Conservation (phyloP, 2,329 filamentous ascomycete genomes). For the Lasiodiplodia gonubiensis region DNA sequence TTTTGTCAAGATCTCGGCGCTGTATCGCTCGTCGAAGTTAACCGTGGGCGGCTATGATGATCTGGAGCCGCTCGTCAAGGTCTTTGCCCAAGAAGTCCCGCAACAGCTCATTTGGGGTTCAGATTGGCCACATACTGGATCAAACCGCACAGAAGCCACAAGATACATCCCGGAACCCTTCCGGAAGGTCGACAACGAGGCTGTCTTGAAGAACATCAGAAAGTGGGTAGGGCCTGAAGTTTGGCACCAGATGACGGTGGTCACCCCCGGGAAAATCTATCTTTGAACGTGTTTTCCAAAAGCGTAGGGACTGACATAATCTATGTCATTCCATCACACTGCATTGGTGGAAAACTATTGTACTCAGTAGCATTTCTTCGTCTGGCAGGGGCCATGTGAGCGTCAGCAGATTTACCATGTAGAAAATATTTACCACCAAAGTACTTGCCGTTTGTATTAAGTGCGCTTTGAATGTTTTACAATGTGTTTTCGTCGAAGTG, state of each 20-base stretch:
- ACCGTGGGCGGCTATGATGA: neutral
- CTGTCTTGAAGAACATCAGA: neutral
- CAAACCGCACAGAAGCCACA: neutral
- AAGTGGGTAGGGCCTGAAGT: neutral
- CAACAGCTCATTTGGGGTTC: conserved; percentile 9
- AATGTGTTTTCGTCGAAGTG: too few relatives aligned
- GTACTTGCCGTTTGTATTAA: too few relatives aligned
- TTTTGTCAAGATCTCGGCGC: conserved; percentile 4
- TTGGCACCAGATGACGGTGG: neutral
- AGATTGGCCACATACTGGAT: conserved; percentile 6
- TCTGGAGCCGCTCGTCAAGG: neutral
- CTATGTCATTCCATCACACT: too few relatives aligned
- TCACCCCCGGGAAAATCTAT: neutral
- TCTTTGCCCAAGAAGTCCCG: neutral
- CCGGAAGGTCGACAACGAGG: neutral
- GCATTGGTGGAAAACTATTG: too few relatives aligned
- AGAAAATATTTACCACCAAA: too few relatives aligned
- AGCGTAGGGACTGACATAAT: too few relatives aligned
- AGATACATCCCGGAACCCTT: neutral
- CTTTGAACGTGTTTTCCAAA: conserved; percentile 41
- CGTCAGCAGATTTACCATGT: too few relatives aligned
- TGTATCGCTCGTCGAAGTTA: conserved; percentile 2
- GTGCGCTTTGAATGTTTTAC: too few relatives aligned
- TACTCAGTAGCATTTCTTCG: too few relatives aligned
- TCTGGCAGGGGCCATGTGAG: too few relatives aligned